These are phyloP conservation scores for Thermothelomyces thermophilus DNA, from an alignment of 2,329 filamentous ascomycete species.

Conservation along the genomic window DNA sequence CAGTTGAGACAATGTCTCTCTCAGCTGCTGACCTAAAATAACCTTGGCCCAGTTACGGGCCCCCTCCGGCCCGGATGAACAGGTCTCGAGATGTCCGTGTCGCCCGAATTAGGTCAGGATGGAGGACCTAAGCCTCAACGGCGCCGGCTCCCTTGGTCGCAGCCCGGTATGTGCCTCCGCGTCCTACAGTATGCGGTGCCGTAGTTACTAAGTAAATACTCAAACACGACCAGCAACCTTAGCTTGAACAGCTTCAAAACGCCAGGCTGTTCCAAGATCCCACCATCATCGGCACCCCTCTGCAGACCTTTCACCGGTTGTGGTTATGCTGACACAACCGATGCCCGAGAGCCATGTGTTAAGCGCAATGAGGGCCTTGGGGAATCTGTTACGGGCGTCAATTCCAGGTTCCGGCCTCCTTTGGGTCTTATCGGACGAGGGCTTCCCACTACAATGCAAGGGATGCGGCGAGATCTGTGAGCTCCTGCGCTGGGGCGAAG, in stretches of 20 bases:
- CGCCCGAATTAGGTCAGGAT: neutral
- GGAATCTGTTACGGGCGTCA: neutral
- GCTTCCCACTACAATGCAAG: constrained; percentile 19
- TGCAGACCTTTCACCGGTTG: too few relatives aligned
- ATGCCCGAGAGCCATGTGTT: constrained; percentile 1
- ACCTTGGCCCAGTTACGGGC: too few relatives aligned
- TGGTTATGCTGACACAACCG: neutral
- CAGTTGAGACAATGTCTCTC: too few relatives aligned
- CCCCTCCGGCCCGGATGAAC: too few relatives aligned
- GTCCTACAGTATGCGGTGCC: neutral
- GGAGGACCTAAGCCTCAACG: neutral
- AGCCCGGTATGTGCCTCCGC: neutral
- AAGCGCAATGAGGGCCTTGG: constrained; percentile 5
- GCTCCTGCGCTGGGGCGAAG: constrained; percentile 23
- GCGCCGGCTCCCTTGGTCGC: neutral
- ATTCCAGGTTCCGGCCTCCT: constrained; percentile 7
- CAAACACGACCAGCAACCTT: neutral
- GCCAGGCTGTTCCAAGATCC: too few relatives aligned
- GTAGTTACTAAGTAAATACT: neutral
- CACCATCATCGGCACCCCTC: too few relatives aligned
- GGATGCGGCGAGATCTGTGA: constrained; percentile 20
- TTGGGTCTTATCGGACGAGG: constrained; percentile 15
- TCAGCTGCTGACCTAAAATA: too few relatives aligned
- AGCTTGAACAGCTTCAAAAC: too few relatives aligned
- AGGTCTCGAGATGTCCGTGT: too few relatives aligned